Percentiles rank a stretch among this genome's conserved stretches.
phyloP scores from a whole-genome alignment of 148 eudicot species.

The Nepenthes mirabilis region DNA sequence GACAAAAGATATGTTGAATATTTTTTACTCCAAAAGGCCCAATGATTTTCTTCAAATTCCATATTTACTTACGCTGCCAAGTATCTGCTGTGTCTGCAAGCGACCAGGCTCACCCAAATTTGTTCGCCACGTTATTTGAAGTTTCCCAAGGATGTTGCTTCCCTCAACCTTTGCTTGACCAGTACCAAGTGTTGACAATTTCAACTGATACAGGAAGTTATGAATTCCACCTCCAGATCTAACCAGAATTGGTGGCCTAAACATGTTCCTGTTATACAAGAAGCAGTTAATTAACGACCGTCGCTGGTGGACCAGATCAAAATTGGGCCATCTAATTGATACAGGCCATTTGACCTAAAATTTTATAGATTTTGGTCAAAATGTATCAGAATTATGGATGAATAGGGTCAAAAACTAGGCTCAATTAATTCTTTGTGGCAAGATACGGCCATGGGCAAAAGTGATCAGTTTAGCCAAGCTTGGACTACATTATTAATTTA shows the following conservation, averaged over 20 bases:
- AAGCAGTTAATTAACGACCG: not conserved
- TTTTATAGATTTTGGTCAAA: too few species aligned
- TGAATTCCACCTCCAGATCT: constrained; percentile 91
- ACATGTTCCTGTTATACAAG: constrained; percentile 41
- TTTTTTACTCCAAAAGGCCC: not conserved
- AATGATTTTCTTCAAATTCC: not conserved
- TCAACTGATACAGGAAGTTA: constrained; percentile 77
- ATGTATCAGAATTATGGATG: too few species aligned
- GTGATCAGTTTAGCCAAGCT: too few species aligned
- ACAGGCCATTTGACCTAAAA: too few species aligned
- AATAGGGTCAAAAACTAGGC: too few species aligned
- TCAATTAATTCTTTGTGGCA: too few species aligned
- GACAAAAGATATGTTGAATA: not conserved
- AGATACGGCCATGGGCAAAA: too few species aligned
- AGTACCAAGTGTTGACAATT: constrained; percentile 41
- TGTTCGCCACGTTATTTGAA: constrained; percentile 98
- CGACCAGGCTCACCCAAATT: constrained; percentile 99
- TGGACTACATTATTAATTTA: too few species aligned
- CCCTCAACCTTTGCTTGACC: constrained; percentile 56
- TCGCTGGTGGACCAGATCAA: too few species aligned
- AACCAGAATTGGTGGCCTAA: constrained; percentile 70
- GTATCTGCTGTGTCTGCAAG: constrained; percentile 94
- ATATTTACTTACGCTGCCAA: constrained; percentile 72
- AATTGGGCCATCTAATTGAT: too few species aligned
- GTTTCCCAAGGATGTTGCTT: constrained; percentile 84